phyloP scores from a whole-genome alignment of 2,329 filamentous ascomycete species.

The Colletotrichum sansevieriae region DNA sequence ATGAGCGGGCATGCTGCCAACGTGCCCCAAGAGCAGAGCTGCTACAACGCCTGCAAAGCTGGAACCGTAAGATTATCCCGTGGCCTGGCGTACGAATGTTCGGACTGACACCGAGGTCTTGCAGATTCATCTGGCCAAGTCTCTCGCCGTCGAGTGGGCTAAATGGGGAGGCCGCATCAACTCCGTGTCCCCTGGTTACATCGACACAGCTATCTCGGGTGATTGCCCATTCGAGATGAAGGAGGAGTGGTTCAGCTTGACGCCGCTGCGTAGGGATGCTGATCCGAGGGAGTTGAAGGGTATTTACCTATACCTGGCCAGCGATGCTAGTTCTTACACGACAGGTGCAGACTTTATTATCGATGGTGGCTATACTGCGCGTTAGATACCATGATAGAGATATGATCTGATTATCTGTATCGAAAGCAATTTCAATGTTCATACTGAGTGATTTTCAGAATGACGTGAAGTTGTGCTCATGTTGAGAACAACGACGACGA shows the following conservation, averaged over 20 bases:
- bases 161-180: constrained; percentile 46
- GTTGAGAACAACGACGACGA: too few relatives aligned
- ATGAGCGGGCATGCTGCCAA: constrained; percentile 52
- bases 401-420: background rate
- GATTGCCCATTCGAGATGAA: constrained; percentile 51
- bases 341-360: constrained; percentile 50
- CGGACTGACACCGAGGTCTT: constrained; percentile 11
- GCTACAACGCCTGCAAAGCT: constrained; percentile 87
- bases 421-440: background rate
- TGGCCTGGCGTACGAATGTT: background rate
- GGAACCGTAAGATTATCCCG: constrained; percentile 62
- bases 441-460: too few relatives aligned
- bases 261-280: constrained; percentile 48
- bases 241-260: constrained; percentile 51
- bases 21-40: constrained; percentile 77
- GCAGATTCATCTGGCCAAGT: constrained; percentile 49
- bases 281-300: constrained; percentile 50
- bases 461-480: too few relatives aligned
- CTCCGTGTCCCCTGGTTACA: constrained; percentile 52
- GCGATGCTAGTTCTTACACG: constrained; percentile 50
- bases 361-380: constrained; percentile 48
- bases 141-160: constrained; percentile 50
- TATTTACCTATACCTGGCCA: constrained; percentile 50
- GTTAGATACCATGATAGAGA: background rate
- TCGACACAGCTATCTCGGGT: constrained; percentile 52